phyloP scores from a whole-genome alignment of 2,329 filamentous ascomycete species.

The Rutstroemia sp. region DNA sequence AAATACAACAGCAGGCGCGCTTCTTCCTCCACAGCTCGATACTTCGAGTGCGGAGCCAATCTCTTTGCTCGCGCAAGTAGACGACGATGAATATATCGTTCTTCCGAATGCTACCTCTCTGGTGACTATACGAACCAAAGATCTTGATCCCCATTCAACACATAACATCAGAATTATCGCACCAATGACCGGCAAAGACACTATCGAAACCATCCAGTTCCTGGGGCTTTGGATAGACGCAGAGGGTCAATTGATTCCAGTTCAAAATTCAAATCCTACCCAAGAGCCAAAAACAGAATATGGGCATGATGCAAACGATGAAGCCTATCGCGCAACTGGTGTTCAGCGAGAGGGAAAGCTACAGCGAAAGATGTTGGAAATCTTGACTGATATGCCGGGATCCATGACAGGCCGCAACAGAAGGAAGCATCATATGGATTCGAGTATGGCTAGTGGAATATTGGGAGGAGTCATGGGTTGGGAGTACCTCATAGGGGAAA shows the following conservation, averaged over 20 bases:
- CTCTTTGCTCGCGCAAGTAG: constrained; percentile 21
- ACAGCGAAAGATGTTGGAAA: constrained; percentile 24
- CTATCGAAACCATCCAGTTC: constrained; percentile 20
- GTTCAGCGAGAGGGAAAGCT: neutral
- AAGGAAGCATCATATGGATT: constrained; percentile 6
- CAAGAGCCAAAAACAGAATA: neutral
- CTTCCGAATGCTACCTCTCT: constrained; percentile 20
- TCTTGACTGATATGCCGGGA: constrained; percentile 28
- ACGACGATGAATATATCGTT: constrained; percentile 23
- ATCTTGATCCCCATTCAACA: constrained; percentile 10
- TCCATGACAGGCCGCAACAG: constrained; percentile 15
- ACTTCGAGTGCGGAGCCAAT: constrained; percentile 17
- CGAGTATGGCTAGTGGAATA: constrained; percentile 12
- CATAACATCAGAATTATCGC: constrained; percentile 24
- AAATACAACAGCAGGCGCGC: neutral
- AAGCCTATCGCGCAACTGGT: neutral
- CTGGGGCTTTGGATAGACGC: constrained; percentile 23
- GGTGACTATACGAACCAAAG: constrained; percentile 13
- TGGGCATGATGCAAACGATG: neutral
- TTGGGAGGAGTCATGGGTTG: constrained; percentile 27
- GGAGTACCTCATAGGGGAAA: constrained; percentile 32
- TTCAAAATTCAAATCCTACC: neutral
- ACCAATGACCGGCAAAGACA: constrained; percentile 17
- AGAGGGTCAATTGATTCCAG: constrained; percentile 15
- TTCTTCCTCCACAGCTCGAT: constrained; percentile 14